Base-by-base conservation (phyloP, 306 rosid genomes). In the Inga laurina region DNA sequence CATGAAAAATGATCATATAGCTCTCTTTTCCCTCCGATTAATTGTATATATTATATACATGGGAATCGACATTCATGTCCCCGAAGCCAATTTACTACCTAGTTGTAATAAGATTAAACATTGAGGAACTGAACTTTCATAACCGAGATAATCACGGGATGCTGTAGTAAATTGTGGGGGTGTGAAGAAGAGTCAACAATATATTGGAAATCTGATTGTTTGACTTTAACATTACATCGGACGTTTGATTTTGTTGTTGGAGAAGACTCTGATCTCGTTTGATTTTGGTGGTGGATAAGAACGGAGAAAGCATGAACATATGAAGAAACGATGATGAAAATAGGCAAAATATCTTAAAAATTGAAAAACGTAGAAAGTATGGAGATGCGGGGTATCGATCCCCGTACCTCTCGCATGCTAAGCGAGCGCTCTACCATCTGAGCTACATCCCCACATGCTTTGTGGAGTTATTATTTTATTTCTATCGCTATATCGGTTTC, bases 381-480 rank as follows among this genome's bases (percentile, higher is more conserved):
- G 92, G 90, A 90, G 92, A 90, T 74, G 93, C 88, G 84, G 93
- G 91, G 95, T 87, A 90, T 90, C 91, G 91, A 90, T 90, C 92
- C 93, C 91, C 83, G 85, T 85, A 76, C 93, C 90, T 91, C 90
- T 91, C 91, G 91, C 95, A 90, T 90, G 92, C 91, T 87, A 91
- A 91, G 93, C 92, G 89, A 90, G 92, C 90, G 89, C 95, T 90
- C 92, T 90, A 91, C 95, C 95, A 91, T 85, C 91, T 91, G 91
- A 90, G 92, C 92, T 91, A 91, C 91, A 88, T 91, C 93, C 93
- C 89, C 89, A 3, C 13, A 2, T 45, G 10, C 3, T 8, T 10
- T 10, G 5, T 5, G 8, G 0, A 5, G 7, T 37, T 37, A 1
- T 37, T 37, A 0, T 37, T 37, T 5, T 37, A 37, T 4, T 1